Percentiles rank a stretch among this genome's conserved stretches.
Conservation (phyloP, 2,329 filamentous ascomycete genomes). For the Paraphaeosphaeria minitans region DNA sequence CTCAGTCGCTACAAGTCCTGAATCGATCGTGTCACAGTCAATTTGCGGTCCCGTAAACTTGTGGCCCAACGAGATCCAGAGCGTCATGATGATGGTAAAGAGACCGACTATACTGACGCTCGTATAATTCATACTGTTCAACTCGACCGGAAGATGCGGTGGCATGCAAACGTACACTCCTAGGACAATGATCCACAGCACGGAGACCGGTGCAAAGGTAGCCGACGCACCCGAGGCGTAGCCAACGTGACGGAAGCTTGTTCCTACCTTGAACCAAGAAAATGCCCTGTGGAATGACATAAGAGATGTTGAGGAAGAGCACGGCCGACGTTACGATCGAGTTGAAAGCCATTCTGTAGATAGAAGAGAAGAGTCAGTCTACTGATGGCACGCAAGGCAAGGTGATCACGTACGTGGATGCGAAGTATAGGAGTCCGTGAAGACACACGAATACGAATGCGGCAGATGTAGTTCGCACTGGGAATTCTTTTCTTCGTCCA, state of each 20-base stretch:
- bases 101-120: not conserved
- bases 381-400: too few species aligned
- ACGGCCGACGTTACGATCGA: conserved; percentile 9
- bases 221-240: not conserved
- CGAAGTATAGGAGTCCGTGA: conserved; percentile 9
- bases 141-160: not conserved
- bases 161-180: not conserved
- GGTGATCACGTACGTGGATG: not conserved
- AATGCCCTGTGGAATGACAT: conserved; percentile 3
- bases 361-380: too few species aligned
- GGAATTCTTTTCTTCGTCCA: conserved; percentile 1
- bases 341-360: conserved; percentile 6
- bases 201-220: not conserved
- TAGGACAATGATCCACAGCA: not conserved
- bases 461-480: not conserved
- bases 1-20: not conserved
- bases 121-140: conserved; percentile 2
- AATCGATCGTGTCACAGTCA: not conserved
- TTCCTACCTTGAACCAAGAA: not conserved
- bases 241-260: not conserved
- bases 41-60: not conserved
- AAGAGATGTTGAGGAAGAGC: conserved; percentile 6
- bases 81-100: not conserved
- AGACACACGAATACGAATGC: not conserved
- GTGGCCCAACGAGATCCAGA: conserved; percentile 1